These are phyloP conservation scores for Apocynum venetum DNA, from an alignment of 257 asterid genomes.

Conservation along the genomic window DNA sequence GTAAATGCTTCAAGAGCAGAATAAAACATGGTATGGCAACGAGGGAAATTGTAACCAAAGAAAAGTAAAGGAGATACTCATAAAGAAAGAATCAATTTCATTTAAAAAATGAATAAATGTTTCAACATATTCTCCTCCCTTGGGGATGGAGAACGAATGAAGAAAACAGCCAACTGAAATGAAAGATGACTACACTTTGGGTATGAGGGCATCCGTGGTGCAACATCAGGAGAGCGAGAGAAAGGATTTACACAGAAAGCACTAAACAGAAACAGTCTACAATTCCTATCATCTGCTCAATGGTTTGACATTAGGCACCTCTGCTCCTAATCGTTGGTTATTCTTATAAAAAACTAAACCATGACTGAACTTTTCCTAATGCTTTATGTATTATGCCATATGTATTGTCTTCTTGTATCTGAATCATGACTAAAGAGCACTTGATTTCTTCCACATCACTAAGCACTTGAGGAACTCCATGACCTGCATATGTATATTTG, in stretches of 20 bases:
- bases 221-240: conserved; percentile 12
- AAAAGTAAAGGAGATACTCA: neutral
- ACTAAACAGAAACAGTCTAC: conserved; percentile 21
- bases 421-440: conserved; percentile 14
- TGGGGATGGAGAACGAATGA: conserved; percentile 17
- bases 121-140: conserved; percentile 19
- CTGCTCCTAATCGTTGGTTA: conserved; percentile 40
- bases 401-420: conserved; percentile 13
- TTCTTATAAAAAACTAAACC: conserved; percentile 15
- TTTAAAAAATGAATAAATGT: conserved; percentile 5
- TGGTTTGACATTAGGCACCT: conserved; percentile 39
- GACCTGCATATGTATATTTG: conserved; percentile 39
- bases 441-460: conserved; percentile 65
- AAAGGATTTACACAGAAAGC: conserved; percentile 22
- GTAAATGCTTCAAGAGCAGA: neutral
- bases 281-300: conserved; percentile 10
- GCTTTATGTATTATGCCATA: conserved; percentile 10
- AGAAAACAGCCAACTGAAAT: neutral
- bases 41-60: neutral
- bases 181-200: conserved; percentile 15
- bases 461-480: conserved; percentile 77
- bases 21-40: neutral
- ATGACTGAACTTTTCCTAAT: conserved; percentile 17
- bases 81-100: neutral
- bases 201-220: conserved; percentile 57